These are phyloP conservation scores for Westerdykella aurantiaca DNA, from an alignment of 2,329 filamentous ascomycete species.

Conservation along the genomic window DNA sequence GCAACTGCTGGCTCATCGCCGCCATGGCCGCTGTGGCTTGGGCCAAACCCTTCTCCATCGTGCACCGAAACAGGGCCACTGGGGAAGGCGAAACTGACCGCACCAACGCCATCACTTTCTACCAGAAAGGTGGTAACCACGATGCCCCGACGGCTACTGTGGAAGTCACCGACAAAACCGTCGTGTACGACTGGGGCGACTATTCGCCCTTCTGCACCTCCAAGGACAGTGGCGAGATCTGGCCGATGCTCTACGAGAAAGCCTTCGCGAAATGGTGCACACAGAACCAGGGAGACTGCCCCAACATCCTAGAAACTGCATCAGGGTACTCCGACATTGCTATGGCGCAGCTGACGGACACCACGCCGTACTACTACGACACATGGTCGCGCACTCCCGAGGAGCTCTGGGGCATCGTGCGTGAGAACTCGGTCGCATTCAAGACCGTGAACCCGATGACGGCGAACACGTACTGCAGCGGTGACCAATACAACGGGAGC, in stretches of 20 bases:
- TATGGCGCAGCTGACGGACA: conserved; percentile 6
- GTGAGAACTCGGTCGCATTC: conserved; percentile 1
- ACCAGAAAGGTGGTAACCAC: conserved; percentile 44
- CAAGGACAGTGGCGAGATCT: conserved; percentile 40
- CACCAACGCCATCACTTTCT: conserved; percentile 35
- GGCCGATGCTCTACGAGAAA: conserved; percentile 46
- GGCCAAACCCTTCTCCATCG: conserved; percentile 39
- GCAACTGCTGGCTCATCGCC: conserved; percentile 43
- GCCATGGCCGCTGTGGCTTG: conserved; percentile 45
- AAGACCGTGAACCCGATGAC: conserved; percentile 6
- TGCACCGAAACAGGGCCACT: conserved; percentile 30
- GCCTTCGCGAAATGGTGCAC: conserved; percentile 45
- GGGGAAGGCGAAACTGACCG: conserved; percentile 14
- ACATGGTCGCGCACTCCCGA: background rate
- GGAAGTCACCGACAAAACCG: conserved; percentile 42
- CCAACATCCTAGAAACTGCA: conserved; percentile 37
- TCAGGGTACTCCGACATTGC: conserved; percentile 1
- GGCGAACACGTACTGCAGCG: conserved; percentile 2
- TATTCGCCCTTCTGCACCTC: conserved; percentile 42
- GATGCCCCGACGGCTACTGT: conserved; percentile 37
- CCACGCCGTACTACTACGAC: conserved; percentile 3
- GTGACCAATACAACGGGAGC: conserved; percentile 1
- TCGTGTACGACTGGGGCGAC: conserved; percentile 43
- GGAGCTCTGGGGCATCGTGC: conserved; percentile 2
- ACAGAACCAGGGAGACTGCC: conserved; percentile 25